Conservation (phyloP, 176 grass and related monocot genomes). For the Aegilops umbellulata region DNA sequence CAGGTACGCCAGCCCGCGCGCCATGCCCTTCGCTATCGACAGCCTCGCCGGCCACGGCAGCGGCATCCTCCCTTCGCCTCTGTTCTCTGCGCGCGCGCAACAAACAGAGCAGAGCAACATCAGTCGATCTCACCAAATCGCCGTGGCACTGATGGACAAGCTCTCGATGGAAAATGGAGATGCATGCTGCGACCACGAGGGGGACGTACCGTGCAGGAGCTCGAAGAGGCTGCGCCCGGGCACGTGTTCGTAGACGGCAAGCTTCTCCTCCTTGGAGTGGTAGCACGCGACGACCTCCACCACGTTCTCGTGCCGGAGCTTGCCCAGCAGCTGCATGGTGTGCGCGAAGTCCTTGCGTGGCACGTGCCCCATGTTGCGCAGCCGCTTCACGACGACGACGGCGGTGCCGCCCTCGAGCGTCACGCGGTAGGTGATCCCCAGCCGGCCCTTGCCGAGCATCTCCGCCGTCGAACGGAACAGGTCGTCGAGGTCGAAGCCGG, state of each 20-base stretch:
- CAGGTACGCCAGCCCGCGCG: slow-evolving; percentile 68
- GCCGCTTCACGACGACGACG: slow-evolving; percentile 73
- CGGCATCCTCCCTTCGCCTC: slow-evolving; percentile 70
- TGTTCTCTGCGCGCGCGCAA: slow-evolving; percentile 43
- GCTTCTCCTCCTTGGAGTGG: slow-evolving; percentile 88
- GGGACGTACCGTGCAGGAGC: slow-evolving; percentile 64
- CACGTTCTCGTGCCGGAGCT: slow-evolving; percentile 81
- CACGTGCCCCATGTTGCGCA: slow-evolving; percentile 66
- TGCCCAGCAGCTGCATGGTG: slow-evolving; percentile 79
- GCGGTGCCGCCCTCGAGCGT: slow-evolving; percentile 31
- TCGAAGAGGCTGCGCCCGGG: slow-evolving; percentile 74
- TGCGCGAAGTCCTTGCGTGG: slow-evolving; percentile 66
- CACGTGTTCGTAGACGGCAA: slow-evolving; percentile 71
- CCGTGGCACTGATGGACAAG: not conserved
- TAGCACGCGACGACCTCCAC: slow-evolving; percentile 65
- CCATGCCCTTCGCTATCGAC: slow-evolving; percentile 63
- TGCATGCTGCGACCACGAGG: not conserved
- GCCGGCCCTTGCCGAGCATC: slow-evolving; percentile 68
- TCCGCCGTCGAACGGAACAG: slow-evolving; percentile 76
- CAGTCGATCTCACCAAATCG: not conserved
- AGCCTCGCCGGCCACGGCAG: slow-evolving; percentile 72
- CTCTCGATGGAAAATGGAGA: not conserved
- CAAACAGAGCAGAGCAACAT: not conserved
- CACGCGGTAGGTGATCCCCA: slow-evolving; percentile 83
- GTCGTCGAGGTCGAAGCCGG: slow-evolving; percentile 52